These are phyloP conservation scores for Gossypium schwendimanii DNA, from an alignment of 441 rosid species.

Conservation along the genomic window DNA sequence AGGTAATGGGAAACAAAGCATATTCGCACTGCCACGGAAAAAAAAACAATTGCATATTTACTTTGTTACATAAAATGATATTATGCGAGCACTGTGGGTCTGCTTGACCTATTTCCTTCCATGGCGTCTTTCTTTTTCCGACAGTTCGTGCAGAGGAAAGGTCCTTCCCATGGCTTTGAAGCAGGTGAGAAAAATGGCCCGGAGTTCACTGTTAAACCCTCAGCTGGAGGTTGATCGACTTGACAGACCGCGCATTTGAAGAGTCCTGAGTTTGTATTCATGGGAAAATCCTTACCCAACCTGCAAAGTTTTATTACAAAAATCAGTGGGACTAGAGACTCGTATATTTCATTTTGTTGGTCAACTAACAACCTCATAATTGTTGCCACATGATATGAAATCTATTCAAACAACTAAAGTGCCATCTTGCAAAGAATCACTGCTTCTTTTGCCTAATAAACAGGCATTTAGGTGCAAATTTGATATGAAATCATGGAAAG, in stretches of 20 bases:
- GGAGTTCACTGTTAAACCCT: slow-evolving; percentile 44
- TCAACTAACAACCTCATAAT: not conserved
- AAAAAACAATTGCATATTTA: slow-evolving; percentile 42
- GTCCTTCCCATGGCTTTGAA: slow-evolving; percentile 87
- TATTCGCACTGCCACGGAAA: slow-evolving; percentile 40
- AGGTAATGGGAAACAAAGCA: slow-evolving; percentile 26
- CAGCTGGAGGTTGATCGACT: slow-evolving; percentile 64
- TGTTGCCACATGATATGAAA: not conserved
- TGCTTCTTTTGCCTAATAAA: not conserved
- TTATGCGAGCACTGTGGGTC: slow-evolving; percentile 45
- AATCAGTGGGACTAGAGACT: not conserved
- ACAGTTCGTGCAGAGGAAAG: slow-evolving; percentile 75
- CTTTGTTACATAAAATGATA: slow-evolving; percentile 28
- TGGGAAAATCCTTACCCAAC: slow-evolving; percentile 67
- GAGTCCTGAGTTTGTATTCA: slow-evolving; percentile 45
- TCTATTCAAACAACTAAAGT: not conserved
- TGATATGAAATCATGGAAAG: not conserved
- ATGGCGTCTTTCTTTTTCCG: slow-evolving; percentile 91
- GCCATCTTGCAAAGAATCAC: not conserved
- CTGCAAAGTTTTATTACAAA: slow-evolving; percentile 37
- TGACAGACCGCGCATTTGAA: slow-evolving; percentile 93
- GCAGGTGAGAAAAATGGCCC: slow-evolving; percentile 55
- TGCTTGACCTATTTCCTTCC: slow-evolving; percentile 86
- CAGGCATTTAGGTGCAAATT: not conserved
- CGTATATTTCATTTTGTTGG: not conserved